Conservation (phyloP, 2,329 filamentous ascomycete genomes). For the Colletotrichum sp. region DNA sequence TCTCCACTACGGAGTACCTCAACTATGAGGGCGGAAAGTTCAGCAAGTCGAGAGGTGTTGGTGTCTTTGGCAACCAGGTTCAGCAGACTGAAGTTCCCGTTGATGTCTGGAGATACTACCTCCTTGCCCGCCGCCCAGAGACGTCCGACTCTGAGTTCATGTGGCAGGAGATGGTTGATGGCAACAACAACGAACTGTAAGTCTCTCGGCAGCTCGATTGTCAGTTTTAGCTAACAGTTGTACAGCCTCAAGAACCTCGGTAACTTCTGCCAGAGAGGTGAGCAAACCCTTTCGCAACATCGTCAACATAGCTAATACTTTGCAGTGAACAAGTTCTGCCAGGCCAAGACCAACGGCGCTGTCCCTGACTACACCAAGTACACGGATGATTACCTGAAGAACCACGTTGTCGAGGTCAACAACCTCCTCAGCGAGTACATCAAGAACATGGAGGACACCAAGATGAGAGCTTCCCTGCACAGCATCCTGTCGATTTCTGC, state of each 20-base stretch:
- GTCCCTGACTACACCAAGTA: conserved; percentile 68
- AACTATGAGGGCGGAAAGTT: conserved; percentile 93
- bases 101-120: conserved; percentile 93
- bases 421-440: conserved; percentile 70
- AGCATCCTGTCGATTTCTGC: conserved; percentile 72
- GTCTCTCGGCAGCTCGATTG: neutral
- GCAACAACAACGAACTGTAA: conserved; percentile 85
- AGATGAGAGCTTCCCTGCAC: conserved; percentile 70
- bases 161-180: conserved; percentile 81
- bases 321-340: conserved; percentile 69
- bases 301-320: neutral
- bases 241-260: conserved; percentile 67
- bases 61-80: conserved; percentile 90
- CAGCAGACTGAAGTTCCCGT: conserved; percentile 83
- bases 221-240: neutral
- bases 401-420: conserved; percentile 68
- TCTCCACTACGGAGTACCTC: conserved; percentile 85
- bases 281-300: neutral
- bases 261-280: conserved; percentile 71
- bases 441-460: conserved; percentile 71
- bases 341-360: conserved; percentile 74
- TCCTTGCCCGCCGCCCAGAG: conserved; percentile 85
- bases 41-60: conserved; percentile 86
- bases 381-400: conserved; percentile 58
- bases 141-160: conserved; percentile 88